Conservation (phyloP, 768 basidiomycete genomes). For the Termitomyces sp. region DNA sequence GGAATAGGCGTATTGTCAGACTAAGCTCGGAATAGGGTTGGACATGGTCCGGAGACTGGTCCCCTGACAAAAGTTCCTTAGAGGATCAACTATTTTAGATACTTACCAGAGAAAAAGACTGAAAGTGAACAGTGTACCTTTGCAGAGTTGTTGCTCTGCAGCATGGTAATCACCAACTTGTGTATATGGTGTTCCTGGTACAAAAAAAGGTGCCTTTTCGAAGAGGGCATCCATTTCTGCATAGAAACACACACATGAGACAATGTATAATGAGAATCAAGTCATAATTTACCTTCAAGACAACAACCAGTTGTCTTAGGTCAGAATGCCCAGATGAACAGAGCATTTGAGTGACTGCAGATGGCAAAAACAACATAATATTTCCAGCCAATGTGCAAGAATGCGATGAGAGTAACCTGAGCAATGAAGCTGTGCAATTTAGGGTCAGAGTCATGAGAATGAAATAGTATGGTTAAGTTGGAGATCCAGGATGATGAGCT, state of each 20-base stretch:
- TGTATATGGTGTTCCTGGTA: conserved; percentile 29
- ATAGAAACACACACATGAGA: neutral
- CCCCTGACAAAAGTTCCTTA: no score
- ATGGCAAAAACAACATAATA: conserved; percentile 39
- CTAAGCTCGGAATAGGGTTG: no score
- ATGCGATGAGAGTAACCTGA: conserved; percentile 36
- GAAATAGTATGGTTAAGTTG: conserved; percentile 17
- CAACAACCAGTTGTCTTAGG: conserved; percentile 39
- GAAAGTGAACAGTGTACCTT: conserved; percentile 20
- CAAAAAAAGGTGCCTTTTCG: conserved; percentile 30
- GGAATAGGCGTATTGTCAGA: no score
- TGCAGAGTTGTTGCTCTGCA: conserved; percentile 31
- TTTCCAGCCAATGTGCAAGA: conserved; percentile 35
- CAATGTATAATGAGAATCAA: neutral
- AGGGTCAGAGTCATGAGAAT: neutral
- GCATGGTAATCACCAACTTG: conserved; percentile 27
- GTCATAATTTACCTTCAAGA: conserved; percentile 26
- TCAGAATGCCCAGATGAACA: conserved; percentile 39
- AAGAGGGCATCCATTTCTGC: conserved; percentile 39
- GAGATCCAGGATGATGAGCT: conserved; percentile 40
- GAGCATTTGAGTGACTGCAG: conserved; percentile 37
- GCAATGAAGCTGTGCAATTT: conserved; percentile 27
- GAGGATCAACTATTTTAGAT: no score
- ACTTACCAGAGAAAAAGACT: no score
- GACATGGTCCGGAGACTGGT: no score